Conservation (phyloP, 352 stramenopile species). For the Globisporangium perplexum region DNA sequence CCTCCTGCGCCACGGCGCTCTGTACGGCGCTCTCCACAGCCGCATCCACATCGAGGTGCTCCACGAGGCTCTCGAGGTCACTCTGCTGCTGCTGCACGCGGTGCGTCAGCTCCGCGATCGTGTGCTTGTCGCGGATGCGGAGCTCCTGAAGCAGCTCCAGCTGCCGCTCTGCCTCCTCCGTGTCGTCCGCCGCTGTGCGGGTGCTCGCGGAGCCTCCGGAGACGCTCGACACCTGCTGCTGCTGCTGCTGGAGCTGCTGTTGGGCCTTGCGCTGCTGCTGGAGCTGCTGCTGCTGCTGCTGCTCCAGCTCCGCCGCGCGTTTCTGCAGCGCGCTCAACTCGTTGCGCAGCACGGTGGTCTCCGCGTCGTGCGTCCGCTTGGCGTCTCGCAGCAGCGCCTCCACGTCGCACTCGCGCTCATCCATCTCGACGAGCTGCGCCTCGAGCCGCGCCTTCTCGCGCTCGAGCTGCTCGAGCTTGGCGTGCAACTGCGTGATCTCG, state of each 20-base stretch:
- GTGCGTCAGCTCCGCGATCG: constrained; percentile 52
- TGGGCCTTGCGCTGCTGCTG: no score
- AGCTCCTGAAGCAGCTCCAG: constrained; percentile 62
- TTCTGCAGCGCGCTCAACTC: constrained; percentile 38
- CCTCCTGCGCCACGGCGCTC: constrained; percentile 27
- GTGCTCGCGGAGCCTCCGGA: no score
- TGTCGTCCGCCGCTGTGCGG: constrained; percentile 2
- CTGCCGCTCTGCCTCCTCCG: constrained; percentile 50
- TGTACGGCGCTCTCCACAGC: constrained; percentile 24
- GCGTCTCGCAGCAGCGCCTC: constrained; percentile 40
- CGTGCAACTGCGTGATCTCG: constrained; percentile 57
- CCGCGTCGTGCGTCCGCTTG: constrained; percentile 45
- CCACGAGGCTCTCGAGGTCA: constrained; percentile 47
- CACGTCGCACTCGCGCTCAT: constrained; percentile 56
- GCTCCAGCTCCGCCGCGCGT: constrained; percentile 27
- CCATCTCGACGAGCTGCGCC: constrained; percentile 69
- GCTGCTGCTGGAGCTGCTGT: no score
- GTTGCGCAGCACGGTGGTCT: constrained; percentile 36
- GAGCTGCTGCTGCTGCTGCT: constrained; percentile 10
- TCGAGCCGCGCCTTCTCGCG: constrained; percentile 48
- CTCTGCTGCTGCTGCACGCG: constrained; percentile 52
- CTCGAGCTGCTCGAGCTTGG: constrained; percentile 44
- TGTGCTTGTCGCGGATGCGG: constrained; percentile 51
- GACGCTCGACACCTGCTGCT: constrained; percentile 17
- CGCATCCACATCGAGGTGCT: constrained; percentile 40